Conservation (phyloP, 2,329 filamentous ascomycete genomes). For the Pestalotiopsis sp. region DNA sequence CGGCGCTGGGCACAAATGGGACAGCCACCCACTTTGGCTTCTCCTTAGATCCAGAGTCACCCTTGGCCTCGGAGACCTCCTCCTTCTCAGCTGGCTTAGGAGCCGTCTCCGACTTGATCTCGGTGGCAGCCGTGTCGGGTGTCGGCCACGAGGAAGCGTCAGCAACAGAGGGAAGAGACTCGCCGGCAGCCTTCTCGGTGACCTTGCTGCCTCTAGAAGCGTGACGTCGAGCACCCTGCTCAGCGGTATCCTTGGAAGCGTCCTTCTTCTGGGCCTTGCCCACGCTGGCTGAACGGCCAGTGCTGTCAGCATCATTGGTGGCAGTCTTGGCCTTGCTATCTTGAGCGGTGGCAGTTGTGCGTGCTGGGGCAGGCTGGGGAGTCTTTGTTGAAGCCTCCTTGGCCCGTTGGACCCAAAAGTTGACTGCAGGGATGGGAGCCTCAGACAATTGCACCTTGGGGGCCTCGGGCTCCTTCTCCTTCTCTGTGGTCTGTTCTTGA, state of each 20-base stretch:
- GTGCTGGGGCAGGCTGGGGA: not conserved
- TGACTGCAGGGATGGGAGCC: slow-evolving; percentile 81
- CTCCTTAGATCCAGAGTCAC: slow-evolving; percentile 54
- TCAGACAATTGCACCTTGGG: slow-evolving; percentile 73
- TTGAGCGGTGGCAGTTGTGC: slow-evolving; percentile 18
- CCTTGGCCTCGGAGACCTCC: slow-evolving; percentile 62
- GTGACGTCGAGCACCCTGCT: slow-evolving; percentile 42
- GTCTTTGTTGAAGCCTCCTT: slow-evolving; percentile 11
- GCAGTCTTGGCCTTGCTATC: slow-evolving; percentile 16
- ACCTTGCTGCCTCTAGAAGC: slow-evolving; percentile 48
- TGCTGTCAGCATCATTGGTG: slow-evolving; percentile 9
- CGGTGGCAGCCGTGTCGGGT: slow-evolving; percentile 76
- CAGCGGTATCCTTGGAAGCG: slow-evolving; percentile 39
- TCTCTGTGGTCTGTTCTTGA: slow-evolving; percentile 49
- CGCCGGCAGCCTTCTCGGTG: slow-evolving; percentile 32
- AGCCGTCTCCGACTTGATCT: slow-evolving; percentile 71
- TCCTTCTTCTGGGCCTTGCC: slow-evolving; percentile 50
- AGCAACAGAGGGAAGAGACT: slow-evolving; percentile 64
- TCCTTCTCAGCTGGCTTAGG: slow-evolving; percentile 60
- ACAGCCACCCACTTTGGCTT: slow-evolving; percentile 89
- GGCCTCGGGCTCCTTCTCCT: slow-evolving; percentile 62
- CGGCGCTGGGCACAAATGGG: slow-evolving; percentile 80
- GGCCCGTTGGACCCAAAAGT: slow-evolving; percentile 79
- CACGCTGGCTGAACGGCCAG: slow-evolving; percentile 24
- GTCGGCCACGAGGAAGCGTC: slow-evolving; percentile 90